Evolutionary conservation across 1,284 basidiomycete genomes (phyloP).

Genomic region (Ceratobasidium sp.): DNA sequence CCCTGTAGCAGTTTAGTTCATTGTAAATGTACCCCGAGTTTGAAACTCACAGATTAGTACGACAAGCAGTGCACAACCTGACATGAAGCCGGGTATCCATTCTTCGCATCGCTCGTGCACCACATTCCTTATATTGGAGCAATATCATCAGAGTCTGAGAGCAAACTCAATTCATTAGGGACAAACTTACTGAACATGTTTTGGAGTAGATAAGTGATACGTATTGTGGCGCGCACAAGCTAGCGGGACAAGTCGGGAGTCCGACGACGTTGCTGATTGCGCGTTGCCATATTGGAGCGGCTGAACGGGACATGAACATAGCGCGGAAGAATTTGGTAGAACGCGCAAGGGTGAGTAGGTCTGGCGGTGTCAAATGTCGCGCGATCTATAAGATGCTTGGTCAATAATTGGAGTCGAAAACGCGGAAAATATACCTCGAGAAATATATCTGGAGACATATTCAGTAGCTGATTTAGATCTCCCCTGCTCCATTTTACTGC

Average conservation of each 20-base stretch:
- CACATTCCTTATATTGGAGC: not conserved
- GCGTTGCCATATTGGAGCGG: not conserved
- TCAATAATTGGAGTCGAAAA: not conserved
- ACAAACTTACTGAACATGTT: constrained; percentile 3
- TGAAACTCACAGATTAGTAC: not conserved
- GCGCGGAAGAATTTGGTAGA: not conserved
- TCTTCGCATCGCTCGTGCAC: not conserved
- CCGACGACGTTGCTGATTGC: not conserved
- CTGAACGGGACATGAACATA: not conserved
- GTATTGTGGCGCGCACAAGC: constrained; percentile 2
- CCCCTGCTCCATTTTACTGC: not conserved
- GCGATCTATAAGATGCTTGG: not conserved
- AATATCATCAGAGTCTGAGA: too few species aligned
- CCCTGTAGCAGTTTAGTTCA: not conserved
- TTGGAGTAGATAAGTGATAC: constrained; percentile 6
- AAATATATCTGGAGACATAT: not conserved
- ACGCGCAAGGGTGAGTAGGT: not conserved
- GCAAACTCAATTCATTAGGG: too few species aligned
- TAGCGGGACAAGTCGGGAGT: constrained; percentile 6
- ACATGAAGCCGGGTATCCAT: constrained; percentile 7
- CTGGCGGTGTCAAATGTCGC: not conserved
- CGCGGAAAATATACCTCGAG: not conserved
- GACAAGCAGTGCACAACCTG: not conserved
- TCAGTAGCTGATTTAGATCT: not conserved
- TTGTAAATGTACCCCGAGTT: too few species aligned